Evolutionary conservation across 169 alveolate genomes (phyloP).

Genomic region (Hammondia hammondi): DNA sequence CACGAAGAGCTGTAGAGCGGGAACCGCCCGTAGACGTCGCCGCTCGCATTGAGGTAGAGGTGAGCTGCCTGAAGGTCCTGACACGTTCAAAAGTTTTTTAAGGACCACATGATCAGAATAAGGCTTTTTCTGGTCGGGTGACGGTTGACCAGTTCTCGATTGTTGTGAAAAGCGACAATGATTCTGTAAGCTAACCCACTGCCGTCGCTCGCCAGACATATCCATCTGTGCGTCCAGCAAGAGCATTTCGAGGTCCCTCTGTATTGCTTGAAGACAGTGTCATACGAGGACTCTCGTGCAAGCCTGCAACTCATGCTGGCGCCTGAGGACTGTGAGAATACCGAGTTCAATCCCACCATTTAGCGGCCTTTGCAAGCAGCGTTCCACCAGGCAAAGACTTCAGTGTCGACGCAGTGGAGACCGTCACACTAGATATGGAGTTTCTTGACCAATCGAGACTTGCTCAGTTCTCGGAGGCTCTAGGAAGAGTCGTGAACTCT

Average conservation of each 20-base stretch:
- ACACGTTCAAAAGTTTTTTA: not conserved
- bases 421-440: not conserved
- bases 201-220: not conserved
- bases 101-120: not conserved
- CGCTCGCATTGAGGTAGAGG: not conserved
- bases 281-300: not conserved
- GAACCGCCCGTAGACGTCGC: not conserved
- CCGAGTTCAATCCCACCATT: not conserved
- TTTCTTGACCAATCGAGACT: not conserved
- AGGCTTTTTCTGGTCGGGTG: slow-evolving; percentile 10
- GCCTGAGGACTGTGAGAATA: not conserved
- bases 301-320: not conserved
- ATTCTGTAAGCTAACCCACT: not conserved
- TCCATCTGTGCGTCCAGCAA: not conserved
- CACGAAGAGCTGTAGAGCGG: not conserved
- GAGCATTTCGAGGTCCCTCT: not conserved
- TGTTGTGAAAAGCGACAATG: not conserved
- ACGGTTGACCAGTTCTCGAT: not conserved
- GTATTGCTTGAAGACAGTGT: not conserved
- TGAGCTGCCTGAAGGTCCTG: not conserved
- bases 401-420: not conserved
- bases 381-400: not conserved
- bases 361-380: not conserved
- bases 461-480: not conserved
- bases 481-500: not conserved